Conservation (phyloP, 169 alveolate genomes). For the Eimeria acervulina region DNA sequence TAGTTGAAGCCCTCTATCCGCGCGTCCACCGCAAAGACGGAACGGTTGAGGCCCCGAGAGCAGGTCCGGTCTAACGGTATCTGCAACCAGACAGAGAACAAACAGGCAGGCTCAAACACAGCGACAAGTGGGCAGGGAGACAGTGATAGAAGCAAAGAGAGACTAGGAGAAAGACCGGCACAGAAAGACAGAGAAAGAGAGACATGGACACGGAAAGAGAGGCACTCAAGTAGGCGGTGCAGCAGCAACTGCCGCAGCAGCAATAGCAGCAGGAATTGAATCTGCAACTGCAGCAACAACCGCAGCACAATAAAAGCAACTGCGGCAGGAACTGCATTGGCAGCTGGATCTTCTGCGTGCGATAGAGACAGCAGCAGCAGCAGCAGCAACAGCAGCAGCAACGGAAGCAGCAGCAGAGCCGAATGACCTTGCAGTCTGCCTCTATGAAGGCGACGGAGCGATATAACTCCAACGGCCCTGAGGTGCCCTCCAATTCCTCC, state of each 20-base stretch:
- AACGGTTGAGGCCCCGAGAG: slow-evolving; percentile 78
- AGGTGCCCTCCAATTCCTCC: slow-evolving; percentile 11
- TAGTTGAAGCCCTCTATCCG: slow-evolving; percentile 64
- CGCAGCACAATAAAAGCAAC: neutral
- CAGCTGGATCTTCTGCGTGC: neutral
- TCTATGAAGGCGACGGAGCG: slow-evolving; percentile 76
- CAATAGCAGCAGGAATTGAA: neutral
- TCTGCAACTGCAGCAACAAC: neutral
- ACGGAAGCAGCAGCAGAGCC: slow-evolving; percentile 16
- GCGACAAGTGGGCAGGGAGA: no score
- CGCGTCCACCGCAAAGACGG: slow-evolving; percentile 72
- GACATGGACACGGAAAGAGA: neutral
- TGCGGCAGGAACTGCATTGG: neutral
- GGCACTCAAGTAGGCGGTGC: neutral
- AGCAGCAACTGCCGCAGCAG: neutral
- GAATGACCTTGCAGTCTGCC: slow-evolving; percentile 76
- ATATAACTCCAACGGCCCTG: slow-evolving; percentile 30
- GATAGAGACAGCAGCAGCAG: neutral
- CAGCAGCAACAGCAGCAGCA: neutral
- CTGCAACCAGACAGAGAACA: neutral
- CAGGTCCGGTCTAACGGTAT: slow-evolving; percentile 82
- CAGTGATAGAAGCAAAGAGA: neutral
- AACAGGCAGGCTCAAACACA: neutral
- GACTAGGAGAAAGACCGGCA: neutral
- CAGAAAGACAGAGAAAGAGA: neutral